Evolutionary conservation across 73 alveolate genomes (phyloP), one percentile per base, ranked within the genome.

Genomic region (Paramecium octaurelia): DNA sequence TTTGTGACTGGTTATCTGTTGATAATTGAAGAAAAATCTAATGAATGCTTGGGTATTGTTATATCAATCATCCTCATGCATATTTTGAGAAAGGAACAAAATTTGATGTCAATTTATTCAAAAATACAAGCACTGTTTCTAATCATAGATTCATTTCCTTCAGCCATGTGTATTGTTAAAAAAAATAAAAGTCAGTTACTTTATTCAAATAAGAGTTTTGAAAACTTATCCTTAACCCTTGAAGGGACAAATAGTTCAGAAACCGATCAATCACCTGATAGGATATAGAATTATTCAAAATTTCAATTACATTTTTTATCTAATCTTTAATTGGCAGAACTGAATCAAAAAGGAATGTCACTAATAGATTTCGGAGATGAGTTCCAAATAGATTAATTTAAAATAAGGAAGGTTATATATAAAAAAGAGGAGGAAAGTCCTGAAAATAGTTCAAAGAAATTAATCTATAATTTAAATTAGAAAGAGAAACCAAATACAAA

Each of bases 71-170:
- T 64, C 10, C 9, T 64, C 0, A 4, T 64, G 6, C 84, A 64
- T 64, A 34, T 64, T 6, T 12, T 64, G 84, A 64, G 46, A 64
- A 64, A 48, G 24, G 84, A 64, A 64, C n/a, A 12, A 27, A 27
- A 23, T 27, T 31, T 23, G 11, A 64, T 64, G 9, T 64, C 46
- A 24, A 31, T 64, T 35, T 75, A 75, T 34, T 35, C 38, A 35
- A 75, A 35, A 35, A 11, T 75, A 6, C 20, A 75, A 38, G 57
- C 68, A 14, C n/a, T 75, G 29, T 42, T 75, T 38, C 58, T 75
- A 20, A 75, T 75, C 6, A 75, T 75, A 75, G 88, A 75, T 75
- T 34, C 88, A 23, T n/a, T 75, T 21, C 88, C 88, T n/a, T 42
- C 58, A n/a, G 68, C 88, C 20, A 75, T 75, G 88, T 75, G 88